phyloP scores from a whole-genome alignment of 805 yeast genomes.

The Saccharomycopsis fibuligera region DNA sequence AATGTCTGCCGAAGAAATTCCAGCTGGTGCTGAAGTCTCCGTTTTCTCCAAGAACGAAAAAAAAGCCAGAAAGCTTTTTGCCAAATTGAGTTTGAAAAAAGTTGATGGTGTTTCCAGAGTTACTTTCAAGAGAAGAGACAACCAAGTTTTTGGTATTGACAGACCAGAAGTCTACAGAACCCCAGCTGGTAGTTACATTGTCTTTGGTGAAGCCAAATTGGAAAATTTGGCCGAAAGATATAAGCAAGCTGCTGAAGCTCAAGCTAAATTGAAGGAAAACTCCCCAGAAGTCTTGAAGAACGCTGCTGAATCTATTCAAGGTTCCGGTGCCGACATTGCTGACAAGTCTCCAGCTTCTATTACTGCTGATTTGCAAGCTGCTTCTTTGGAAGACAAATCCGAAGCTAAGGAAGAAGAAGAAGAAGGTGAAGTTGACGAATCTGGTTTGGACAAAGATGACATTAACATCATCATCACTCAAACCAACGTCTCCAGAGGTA shows the following conservation, averaged over 20 bases:
- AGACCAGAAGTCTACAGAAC: conserved; percentile 93
- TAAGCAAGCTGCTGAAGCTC: conserved; percentile 77
- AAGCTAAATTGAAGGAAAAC: conserved; percentile 50
- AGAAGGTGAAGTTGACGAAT: conserved; percentile 73
- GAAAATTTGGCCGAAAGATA: conserved; percentile 89
- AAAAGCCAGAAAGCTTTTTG: conserved; percentile 88
- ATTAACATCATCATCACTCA: conserved; percentile 85
- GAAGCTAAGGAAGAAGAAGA: conserved; percentile 48
- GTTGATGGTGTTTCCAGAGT: conserved; percentile 92
- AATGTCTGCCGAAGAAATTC: conserved; percentile 39
- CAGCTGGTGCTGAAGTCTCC: conserved; percentile 78
- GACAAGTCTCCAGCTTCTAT: conserved; percentile 52
- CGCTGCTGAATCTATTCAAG: conserved; percentile 38
- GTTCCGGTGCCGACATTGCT: conserved; percentile 41
- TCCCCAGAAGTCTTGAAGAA: conserved; percentile 39
- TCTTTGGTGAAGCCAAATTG: conserved; percentile 95
- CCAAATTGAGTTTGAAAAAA: conserved; percentile 83
- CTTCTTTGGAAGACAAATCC: conserved; percentile 44
- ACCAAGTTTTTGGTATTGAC: conserved; percentile 86
- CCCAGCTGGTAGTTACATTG: conserved; percentile 88
- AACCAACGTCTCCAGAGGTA: conserved; percentile 80
- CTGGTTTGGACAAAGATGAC: conserved; percentile 78
- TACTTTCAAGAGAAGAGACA: conserved; percentile 89
- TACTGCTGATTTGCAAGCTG: conserved; percentile 75
- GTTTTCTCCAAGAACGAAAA: conserved; percentile 86